Evolutionary conservation across 2,329 filamentous ascomycete species (phyloP).

Genomic region (Colletotrichum acutatum): DNA sequence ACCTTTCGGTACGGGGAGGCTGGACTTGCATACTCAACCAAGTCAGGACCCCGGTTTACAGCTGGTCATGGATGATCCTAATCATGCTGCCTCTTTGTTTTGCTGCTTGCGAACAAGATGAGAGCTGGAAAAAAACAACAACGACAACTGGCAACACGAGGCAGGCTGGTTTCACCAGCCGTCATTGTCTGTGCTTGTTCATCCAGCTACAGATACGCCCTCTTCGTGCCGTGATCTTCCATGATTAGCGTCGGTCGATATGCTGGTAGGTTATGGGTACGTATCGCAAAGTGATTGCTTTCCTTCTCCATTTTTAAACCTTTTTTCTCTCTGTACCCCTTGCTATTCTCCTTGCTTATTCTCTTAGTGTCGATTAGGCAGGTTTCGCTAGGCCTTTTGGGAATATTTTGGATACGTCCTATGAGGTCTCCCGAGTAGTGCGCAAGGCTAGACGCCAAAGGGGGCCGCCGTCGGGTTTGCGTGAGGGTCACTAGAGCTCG

Average conservation of each 20-base stretch:
- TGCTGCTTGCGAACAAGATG: background rate
- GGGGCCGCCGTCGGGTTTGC: conserved; percentile 5
- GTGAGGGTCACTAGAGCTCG: conserved; percentile 18
- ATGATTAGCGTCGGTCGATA: background rate
- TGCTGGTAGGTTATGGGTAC: conserved; percentile 7
- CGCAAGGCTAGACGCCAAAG: background rate
- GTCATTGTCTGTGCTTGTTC: background rate
- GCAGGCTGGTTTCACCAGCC: conserved; percentile 9
- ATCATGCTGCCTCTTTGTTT: background rate
- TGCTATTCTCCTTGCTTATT: conserved; percentile 8
- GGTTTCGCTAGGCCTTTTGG: conserved; percentile 6
- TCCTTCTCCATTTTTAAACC: conserved; percentile 15
- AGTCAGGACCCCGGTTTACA: background rate
- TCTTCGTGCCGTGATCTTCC: background rate
- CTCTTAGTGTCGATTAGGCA: conserved; percentile 20
- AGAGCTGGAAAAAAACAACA: conserved; percentile 7
- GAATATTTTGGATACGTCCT: background rate
- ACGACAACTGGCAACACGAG: conserved; percentile 13
- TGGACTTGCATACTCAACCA: background rate
- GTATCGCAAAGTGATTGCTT: conserved; percentile 20
- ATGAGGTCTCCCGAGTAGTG: background rate
- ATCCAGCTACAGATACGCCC: background rate
- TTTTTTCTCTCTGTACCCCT: background rate
- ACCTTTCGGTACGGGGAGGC: background rate
- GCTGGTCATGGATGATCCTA: conserved; percentile 21